A percentile compares a stretch with the other conserved stretches of the same genome.
phyloP scores from a whole-genome alignment of 2,329 filamentous ascomycete genomes.

The Aspergillus hiratsukae region DNA sequence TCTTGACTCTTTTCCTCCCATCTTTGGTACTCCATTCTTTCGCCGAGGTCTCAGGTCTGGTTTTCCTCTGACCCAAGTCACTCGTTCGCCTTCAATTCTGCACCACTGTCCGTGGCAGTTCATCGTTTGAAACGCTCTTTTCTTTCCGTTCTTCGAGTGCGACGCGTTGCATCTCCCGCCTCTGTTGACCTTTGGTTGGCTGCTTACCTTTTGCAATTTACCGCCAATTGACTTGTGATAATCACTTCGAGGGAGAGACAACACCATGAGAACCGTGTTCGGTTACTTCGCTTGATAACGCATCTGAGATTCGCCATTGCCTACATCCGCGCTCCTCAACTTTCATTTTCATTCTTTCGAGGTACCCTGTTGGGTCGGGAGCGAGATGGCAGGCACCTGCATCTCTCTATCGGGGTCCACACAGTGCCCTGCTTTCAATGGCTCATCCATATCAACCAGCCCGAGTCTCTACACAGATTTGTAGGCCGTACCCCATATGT shows the following conservation, averaged over 20 bases:
- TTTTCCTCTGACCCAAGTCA: conserved; percentile 1
- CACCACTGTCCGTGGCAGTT: conserved; percentile 2
- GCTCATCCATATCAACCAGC: conserved; percentile 66
- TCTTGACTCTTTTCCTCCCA: background rate
- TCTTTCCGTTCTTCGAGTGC: background rate
- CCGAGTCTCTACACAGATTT: conserved; percentile 56
- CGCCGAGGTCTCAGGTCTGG: background rate
- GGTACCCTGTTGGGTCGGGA: conserved; percentile 21
- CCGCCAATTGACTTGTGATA: background rate
- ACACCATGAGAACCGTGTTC: background rate
- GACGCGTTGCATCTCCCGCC: background rate
- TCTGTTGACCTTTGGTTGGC: background rate
- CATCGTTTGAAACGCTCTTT: background rate
- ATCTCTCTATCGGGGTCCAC: conserved; percentile 68
- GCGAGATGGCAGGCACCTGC: conserved; percentile 44
- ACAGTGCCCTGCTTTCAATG: conserved; percentile 66
- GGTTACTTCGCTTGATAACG: background rate
- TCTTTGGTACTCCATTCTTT: background rate
- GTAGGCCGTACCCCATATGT: conserved; percentile 47
- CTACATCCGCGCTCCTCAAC: background rate
- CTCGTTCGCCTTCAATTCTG: conserved; percentile 9
- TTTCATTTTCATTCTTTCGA: background rate
- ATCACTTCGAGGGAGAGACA: background rate
- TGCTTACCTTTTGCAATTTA: background rate
- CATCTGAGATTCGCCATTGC: background rate